Conservation (phyloP, 805 yeast genomes). For the Pichia deserticola region DNA sequence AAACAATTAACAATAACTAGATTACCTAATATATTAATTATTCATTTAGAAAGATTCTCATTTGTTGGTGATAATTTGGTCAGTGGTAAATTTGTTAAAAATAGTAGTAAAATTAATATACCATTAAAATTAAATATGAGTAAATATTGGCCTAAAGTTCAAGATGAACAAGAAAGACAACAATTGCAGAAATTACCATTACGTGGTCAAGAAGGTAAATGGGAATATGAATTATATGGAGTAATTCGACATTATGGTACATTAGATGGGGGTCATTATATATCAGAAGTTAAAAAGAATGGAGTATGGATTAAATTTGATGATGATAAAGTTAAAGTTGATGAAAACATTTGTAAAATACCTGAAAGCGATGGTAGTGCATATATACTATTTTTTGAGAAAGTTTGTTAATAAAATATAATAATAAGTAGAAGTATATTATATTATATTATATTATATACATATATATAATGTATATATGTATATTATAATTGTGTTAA, state of each 20-base stretch:
- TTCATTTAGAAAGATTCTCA: slow-evolving; percentile 79
- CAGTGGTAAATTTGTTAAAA: slow-evolving; percentile 43
- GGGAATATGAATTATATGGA: slow-evolving; percentile 65
- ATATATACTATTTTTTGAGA: slow-evolving; percentile 10
- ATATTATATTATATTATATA: no score
- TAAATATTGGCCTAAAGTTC: slow-evolving; percentile 58
- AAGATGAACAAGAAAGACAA: slow-evolving; percentile 36
- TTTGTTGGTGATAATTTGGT: not conserved
- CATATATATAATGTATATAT: not conserved
- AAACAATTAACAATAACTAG: slow-evolving; percentile 69
- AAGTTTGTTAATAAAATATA: not conserved
- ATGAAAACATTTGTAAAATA: not conserved
- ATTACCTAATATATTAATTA: slow-evolving; percentile 69
- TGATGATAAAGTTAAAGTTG: slow-evolving; percentile 5
- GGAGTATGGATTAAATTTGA: slow-evolving; percentile 10
- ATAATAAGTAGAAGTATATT: not conserved
- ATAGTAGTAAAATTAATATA: slow-evolving; percentile 59
- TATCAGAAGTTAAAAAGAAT: slow-evolving; percentile 5
- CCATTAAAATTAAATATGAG: slow-evolving; percentile 54
- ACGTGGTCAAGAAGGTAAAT: slow-evolving; percentile 62
- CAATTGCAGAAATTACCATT: slow-evolving; percentile 45
- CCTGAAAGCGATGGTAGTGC: slow-evolving; percentile 10
- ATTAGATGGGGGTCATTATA: slow-evolving; percentile 82
- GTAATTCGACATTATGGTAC: slow-evolving; percentile 84
- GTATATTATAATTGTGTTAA: no score